Percentiles rank a stretch among this genome's conserved stretches.
Evolutionary conservation across 2,329 filamentous ascomycete genomes (phyloP).

Genomic region (Orbilia quercus): DNA sequence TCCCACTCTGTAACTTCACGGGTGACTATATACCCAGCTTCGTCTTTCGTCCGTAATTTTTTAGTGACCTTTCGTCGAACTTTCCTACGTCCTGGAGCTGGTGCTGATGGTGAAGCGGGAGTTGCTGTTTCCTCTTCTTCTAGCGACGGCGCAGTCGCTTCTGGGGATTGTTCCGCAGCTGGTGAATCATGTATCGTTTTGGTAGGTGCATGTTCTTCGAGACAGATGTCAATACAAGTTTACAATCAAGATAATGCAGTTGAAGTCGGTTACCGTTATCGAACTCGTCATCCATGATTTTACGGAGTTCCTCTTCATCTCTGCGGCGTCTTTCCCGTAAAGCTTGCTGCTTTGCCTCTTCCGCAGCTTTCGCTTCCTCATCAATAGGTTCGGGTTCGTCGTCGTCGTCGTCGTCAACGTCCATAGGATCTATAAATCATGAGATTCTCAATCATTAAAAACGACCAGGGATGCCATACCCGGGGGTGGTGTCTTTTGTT

Average conservation of each 20-base stretch:
- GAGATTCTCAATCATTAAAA: neutral
- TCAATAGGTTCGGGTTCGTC: constrained; percentile 67
- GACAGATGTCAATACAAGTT: constrained; percentile 60
- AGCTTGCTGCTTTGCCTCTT: constrained; percentile 58
- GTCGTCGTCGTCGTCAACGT: constrained; percentile 67
- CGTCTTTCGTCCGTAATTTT: constrained; percentile 87
- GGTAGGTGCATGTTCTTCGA: constrained; percentile 21
- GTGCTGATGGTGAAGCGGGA: constrained; percentile 66
- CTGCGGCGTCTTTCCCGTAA: constrained; percentile 69
- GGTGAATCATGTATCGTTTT: constrained; percentile 6
- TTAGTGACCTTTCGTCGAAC: constrained; percentile 84
- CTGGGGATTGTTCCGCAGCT: constrained; percentile 15
- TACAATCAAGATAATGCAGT: constrained; percentile 60
- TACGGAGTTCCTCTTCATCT: constrained; percentile 73
- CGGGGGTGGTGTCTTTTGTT: constrained; percentile 59
- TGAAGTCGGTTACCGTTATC: constrained; percentile 67
- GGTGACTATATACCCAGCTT: constrained; percentile 80
- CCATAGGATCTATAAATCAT: constrained; percentile 50
- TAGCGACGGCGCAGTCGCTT: constrained; percentile 32
- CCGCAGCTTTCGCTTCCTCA: constrained; percentile 61
- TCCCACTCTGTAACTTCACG: constrained; percentile 51
- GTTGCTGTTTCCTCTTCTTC: constrained; percentile 63
- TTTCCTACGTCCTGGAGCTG: constrained; percentile 74
- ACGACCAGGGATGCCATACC: constrained; percentile 6
- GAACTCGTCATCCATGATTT: constrained; percentile 82